Conservation (phyloP, 2,329 filamentous ascomycete genomes). For the Macrophomina tecta region DNA sequence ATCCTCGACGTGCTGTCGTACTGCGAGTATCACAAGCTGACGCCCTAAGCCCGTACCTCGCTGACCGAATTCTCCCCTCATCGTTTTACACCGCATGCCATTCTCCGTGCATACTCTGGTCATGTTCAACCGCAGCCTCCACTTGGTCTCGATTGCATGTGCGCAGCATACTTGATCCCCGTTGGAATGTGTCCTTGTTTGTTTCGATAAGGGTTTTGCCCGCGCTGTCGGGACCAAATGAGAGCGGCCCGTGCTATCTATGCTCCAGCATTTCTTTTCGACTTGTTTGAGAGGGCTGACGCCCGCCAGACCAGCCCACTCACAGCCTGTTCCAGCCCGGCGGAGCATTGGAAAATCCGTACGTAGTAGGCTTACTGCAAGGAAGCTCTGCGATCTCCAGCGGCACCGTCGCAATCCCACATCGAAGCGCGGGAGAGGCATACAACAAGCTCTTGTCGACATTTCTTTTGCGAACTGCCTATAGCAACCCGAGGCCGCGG, state of each 20-base stretch:
- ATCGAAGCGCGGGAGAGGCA: neutral
- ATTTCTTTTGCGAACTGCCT: neutral
- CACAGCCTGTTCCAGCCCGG: neutral
- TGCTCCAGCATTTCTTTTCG: slow-evolving; percentile 18
- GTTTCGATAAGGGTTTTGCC: slow-evolving; percentile 23
- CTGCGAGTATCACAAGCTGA: slow-evolving; percentile 19
- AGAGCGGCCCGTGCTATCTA: slow-evolving; percentile 4
- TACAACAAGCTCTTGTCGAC: neutral
- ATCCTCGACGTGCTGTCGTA: slow-evolving; percentile 2
- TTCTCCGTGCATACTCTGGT: slow-evolving; percentile 5
- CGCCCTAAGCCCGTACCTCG: slow-evolving; percentile 5
- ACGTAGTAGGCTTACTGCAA: slow-evolving; percentile 6
- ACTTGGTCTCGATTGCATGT: neutral
- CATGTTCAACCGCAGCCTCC: slow-evolving; percentile 1
- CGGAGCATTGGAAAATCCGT: neutral
- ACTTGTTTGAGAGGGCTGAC: slow-evolving; percentile 22
- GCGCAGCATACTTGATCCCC: neutral
- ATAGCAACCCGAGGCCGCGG: neutral
- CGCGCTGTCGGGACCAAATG: slow-evolving; percentile 14
- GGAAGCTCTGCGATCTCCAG: slow-evolving; percentile 17
- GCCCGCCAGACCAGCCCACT: slow-evolving; percentile 2
- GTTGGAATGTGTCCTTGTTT: slow-evolving; percentile 17
- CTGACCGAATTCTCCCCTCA: neutral
- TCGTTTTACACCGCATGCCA: slow-evolving; percentile 6
- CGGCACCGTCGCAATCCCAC: neutral